Base-by-base conservation (phyloP, 2,329 filamentous ascomycete species). In the Aspergillus candidus region DNA sequence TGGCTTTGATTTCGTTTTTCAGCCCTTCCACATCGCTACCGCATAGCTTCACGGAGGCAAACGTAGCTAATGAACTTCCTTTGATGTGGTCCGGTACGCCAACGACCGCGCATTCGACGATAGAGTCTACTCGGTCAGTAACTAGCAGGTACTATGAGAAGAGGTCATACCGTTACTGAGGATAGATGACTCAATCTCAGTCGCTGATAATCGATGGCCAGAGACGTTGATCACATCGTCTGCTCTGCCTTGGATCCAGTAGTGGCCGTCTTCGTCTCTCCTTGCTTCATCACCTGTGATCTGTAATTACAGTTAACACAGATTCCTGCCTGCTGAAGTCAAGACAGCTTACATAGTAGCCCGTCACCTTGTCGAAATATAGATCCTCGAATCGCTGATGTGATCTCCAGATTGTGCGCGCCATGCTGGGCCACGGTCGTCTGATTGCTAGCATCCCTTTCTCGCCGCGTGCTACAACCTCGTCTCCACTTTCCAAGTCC, bases 361-460 rank as follows among this genome's bases (percentile, higher is more conserved):
- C 89, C 71, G 36, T 86, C 77, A 96, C 96, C 10, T 94, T 88
- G 59, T 90, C 91, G 55, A 96, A 72, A 68, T 96, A 96, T 8
- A 90, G 95, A 58, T 96, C 89, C 86, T 94, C 88, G 68, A 94
- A 96, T 63, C 90, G 80, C 79, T 91, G 89, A 75, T 96, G 90
- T 35, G 88, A 87, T 52, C 89, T 89, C 80, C 87, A 96, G 49
- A 96, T 88, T 13, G 90, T 96, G 51, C 90, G 85, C 36, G 89
- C 86, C 88, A 96, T 95, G 68, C 88, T 94, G 13, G 90, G 90
- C 90, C 90, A 96, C 45, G 90, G 74, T 71, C 95, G 86, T 77
- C 94, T 94, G 75, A 96, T 93, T 15, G 15, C 15, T 2, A 15
- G 15, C 15, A 15, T 15, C 15, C 15, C 15, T 15, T 15, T 15